Evolutionary conservation across 371 early-diverging fungal species (phyloP).

Genomic region (Umbelopsis sp.): DNA sequence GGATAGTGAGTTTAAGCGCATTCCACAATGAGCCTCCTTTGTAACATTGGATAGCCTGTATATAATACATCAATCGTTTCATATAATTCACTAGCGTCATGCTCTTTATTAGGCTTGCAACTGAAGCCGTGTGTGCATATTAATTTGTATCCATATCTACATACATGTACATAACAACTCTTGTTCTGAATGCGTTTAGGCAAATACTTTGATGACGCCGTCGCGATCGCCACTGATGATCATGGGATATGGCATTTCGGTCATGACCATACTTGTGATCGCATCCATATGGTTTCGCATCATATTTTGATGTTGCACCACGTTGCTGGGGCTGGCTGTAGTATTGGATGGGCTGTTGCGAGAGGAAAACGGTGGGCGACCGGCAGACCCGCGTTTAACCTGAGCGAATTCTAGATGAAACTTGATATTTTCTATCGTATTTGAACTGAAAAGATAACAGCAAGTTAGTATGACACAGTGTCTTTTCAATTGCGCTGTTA

Average conservation of each 20-base stretch:
- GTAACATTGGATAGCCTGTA: not conserved
- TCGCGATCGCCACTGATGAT: constrained; percentile 79
- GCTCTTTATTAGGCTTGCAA: not conserved
- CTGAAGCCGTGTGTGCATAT: not conserved
- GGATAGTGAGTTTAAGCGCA: not conserved
- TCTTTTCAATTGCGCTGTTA: no score
- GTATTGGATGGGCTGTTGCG: constrained; percentile 37
- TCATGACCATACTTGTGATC: constrained; percentile 71
- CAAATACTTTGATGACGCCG: constrained; percentile 79
- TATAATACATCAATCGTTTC: not conserved
- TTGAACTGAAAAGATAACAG: constrained; percentile 45
- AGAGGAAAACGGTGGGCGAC: constrained; percentile 34
- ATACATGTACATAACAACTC: not conserved
- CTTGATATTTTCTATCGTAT: constrained; percentile 54
- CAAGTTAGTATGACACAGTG: no score
- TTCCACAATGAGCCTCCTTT: not conserved
- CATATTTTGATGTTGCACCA: constrained; percentile 58
- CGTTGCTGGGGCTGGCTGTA: constrained; percentile 21
- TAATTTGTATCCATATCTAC: not conserved
- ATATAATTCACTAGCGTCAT: not conserved
- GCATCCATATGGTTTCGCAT: constrained; percentile 75
- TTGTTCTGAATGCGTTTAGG: constrained; percentile 27
- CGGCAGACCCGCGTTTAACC: constrained; percentile 10
- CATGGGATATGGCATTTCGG: constrained; percentile 79
- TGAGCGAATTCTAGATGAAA: constrained; percentile 59